Conservation (phyloP, 2,329 filamentous ascomycete genomes). For the Phyllosticta citribraziliensis region DNA sequence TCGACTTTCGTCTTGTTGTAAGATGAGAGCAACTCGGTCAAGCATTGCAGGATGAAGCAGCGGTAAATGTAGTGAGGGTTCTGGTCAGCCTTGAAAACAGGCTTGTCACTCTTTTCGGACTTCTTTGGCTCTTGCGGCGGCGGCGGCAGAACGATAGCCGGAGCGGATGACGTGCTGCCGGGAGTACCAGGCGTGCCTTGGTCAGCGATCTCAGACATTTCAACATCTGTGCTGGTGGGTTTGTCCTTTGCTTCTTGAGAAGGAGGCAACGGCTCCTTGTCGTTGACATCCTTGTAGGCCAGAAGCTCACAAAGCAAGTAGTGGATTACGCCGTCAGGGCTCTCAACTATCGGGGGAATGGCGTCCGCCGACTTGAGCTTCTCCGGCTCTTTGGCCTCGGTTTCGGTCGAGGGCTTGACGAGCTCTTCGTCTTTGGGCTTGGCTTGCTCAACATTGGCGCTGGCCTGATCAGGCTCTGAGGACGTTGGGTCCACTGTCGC, state of each 20-base stretch:
- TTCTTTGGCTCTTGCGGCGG: constrained; percentile 45
- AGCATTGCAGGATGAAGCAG: constrained; percentile 85
- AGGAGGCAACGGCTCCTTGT: constrained; percentile 53
- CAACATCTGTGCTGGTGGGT: constrained; percentile 32
- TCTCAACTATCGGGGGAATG: constrained; percentile 79
- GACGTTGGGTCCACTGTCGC: neutral
- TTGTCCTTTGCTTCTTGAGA: constrained; percentile 33
- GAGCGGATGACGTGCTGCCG: constrained; percentile 14
- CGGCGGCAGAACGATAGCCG: constrained; percentile 14
- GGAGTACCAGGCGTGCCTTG: constrained; percentile 7
- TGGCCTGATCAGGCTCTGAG: constrained; percentile 25
- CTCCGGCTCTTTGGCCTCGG: constrained; percentile 47
- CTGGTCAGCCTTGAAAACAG: constrained; percentile 78
- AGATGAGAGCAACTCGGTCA: constrained; percentile 80
- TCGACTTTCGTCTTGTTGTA: constrained; percentile 96
- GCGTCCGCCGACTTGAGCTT: constrained; percentile 57
- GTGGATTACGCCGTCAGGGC: constrained; percentile 89
- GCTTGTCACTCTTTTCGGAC: constrained; percentile 43
- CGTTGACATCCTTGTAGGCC: constrained; percentile 85
- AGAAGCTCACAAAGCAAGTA: constrained; percentile 88
- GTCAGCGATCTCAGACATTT: constrained; percentile 35
- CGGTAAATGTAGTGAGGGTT: constrained; percentile 95
- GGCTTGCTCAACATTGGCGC: neutral
- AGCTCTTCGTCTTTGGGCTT: constrained; percentile 6
- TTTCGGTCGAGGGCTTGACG: constrained; percentile 30